These are phyloP conservation scores for Globisporangium parvum DNA, from an alignment of 352 stramenopile genomes.

Conservation along the genomic window DNA sequence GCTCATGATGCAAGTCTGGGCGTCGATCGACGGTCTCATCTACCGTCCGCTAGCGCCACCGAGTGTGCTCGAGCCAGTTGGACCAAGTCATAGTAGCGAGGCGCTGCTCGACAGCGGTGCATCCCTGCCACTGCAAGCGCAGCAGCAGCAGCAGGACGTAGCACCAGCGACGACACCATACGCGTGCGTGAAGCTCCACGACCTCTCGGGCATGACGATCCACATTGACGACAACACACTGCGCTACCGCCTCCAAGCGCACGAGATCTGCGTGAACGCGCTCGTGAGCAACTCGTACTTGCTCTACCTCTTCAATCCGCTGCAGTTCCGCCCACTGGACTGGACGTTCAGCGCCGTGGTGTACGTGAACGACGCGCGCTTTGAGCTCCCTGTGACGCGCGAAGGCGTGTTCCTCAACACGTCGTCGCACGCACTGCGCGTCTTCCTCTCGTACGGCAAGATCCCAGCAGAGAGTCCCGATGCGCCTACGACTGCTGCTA, in stretches of 20 bases:
- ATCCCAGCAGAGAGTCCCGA: conserved; percentile 34
- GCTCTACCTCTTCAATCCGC: conserved; percentile 84
- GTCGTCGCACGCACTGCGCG: conserved; percentile 53
- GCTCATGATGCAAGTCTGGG: conserved; percentile 87
- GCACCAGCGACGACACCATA: conserved; percentile 16
- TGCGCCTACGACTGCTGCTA: neutral
- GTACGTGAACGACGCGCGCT: conserved; percentile 41
- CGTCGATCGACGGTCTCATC: conserved; percentile 73
- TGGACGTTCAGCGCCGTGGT: conserved; percentile 74
- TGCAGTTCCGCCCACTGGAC: conserved; percentile 74
- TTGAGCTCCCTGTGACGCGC: conserved; percentile 49
- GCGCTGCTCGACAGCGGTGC: conserved; percentile 5
- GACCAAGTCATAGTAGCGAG: neutral
- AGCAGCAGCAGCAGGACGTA: conserved; percentile 2
- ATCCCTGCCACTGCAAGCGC: neutral
- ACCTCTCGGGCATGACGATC: conserved; percentile 83
- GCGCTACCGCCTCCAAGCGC: conserved; percentile 48
- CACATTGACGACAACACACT: conserved; percentile 82
- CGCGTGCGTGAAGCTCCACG: conserved; percentile 56
- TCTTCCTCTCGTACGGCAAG: conserved; percentile 85
- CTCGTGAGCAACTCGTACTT: conserved; percentile 84
- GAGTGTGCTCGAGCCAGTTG: conserved; percentile 32
- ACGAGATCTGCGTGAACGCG: conserved; percentile 70
- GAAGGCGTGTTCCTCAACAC: conserved; percentile 82
- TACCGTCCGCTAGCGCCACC: conserved; percentile 71